These are phyloP conservation scores for Paecilomyces sp. DNA, from an alignment of 2,329 filamentous ascomycete species.

Conservation along the genomic window DNA sequence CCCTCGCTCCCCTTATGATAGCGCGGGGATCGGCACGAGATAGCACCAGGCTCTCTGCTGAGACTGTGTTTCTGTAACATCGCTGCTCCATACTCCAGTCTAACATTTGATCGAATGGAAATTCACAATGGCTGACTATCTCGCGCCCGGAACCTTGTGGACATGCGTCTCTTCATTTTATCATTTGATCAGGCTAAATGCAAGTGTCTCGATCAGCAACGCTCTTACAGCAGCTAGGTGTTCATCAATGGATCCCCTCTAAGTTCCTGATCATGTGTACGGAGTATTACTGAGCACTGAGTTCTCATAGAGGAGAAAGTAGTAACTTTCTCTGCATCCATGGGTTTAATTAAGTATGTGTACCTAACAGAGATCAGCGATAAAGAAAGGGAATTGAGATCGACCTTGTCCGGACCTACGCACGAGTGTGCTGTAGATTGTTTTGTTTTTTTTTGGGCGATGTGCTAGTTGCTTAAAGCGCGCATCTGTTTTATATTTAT, in stretches of 20 bases:
- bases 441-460: too few species aligned
- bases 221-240: not conserved
- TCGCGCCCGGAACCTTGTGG: not conserved
- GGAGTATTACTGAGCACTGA: too few species aligned
- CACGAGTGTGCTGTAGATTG: too few species aligned
- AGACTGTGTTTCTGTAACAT: not conserved
- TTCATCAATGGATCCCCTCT: not conserved
- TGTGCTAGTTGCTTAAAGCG: too few species aligned
- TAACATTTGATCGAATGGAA: not conserved
- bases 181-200: not conserved
- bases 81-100: not conserved
- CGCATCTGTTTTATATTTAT: too few species aligned
- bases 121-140: not conserved
- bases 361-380: not conserved
- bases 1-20: not conserved
- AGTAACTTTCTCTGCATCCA: not conserved
- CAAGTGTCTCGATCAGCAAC: not conserved
- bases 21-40: not conserved
- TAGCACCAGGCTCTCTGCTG: not conserved
- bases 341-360: not conserved
- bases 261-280: not conserved
- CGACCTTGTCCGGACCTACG: not conserved
- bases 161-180: not conserved
- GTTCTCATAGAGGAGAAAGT: not conserved
- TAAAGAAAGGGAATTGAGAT: not conserved